phyloP scores from a whole-genome alignment of 2,329 filamentous ascomycete genomes.

The Neonectria neomacrospora region DNA sequence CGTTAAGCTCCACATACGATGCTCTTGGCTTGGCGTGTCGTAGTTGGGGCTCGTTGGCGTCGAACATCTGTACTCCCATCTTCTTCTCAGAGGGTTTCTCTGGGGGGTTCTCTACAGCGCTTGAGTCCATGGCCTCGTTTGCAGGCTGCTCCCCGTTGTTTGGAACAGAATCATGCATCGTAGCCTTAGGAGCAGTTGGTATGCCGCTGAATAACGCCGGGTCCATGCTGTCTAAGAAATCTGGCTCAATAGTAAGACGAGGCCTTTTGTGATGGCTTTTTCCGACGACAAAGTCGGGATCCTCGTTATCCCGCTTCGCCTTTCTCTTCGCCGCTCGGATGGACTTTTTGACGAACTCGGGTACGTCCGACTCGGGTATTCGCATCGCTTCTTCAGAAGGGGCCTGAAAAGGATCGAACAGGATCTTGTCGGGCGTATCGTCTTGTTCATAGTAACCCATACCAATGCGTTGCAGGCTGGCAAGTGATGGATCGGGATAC shows the following conservation, averaged over 20 bases:
- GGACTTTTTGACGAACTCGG: constrained; percentile 66
- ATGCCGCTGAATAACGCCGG: constrained; percentile 60
- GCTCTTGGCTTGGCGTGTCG: constrained; percentile 63
- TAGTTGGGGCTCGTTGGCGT: constrained; percentile 60
- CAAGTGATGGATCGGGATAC: constrained; percentile 62
- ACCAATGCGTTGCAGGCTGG: constrained; percentile 63
- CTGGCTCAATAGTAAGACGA: constrained; percentile 43
- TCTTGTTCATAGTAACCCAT: constrained; percentile 72
- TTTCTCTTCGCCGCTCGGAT: constrained; percentile 65
- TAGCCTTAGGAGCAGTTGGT: constrained; percentile 28
- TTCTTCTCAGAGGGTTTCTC: constrained; percentile 33
- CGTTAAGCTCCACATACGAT: constrained; percentile 63
- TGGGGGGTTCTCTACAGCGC: constrained; percentile 25
- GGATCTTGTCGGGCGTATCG: constrained; percentile 66
- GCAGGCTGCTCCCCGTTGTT: constrained; percentile 32
- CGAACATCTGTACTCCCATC: constrained; percentile 45
- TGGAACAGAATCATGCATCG: constrained; percentile 35
- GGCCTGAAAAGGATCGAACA: constrained; percentile 68
- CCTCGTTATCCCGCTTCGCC: constrained; percentile 62
- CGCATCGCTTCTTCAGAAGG: constrained; percentile 59
- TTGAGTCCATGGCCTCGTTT: constrained; percentile 22
- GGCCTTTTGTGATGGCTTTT: constrained; percentile 57
- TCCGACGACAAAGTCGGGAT: constrained; percentile 63
- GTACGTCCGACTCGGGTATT: constrained; percentile 58
- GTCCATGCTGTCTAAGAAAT: constrained; percentile 58